These are phyloP conservation scores for Musa troglodytarum DNA, from an alignment of 176 grass and related monocot species.

Conservation along the genomic window DNA sequence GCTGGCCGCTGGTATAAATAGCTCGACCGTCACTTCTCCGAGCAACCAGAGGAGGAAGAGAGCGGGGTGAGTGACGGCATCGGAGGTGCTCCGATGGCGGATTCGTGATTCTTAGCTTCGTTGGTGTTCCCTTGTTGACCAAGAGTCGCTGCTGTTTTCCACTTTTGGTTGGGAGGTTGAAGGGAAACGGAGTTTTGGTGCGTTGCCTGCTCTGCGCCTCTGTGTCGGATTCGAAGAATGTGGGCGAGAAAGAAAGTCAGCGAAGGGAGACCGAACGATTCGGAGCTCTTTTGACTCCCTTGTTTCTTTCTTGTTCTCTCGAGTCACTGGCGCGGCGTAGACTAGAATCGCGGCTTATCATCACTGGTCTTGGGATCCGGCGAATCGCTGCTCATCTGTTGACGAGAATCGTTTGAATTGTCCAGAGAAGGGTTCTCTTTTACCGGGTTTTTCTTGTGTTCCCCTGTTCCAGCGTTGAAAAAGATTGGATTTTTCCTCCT, in stretches of 20 bases:
- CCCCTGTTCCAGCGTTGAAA: background rate
- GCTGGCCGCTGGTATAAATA: background rate
- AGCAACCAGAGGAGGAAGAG: background rate
- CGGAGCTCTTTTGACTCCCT: background rate
- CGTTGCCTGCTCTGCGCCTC: background rate
- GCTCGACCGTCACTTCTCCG: background rate
- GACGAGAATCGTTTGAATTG: background rate
- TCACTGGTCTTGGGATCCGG: background rate
- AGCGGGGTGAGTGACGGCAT: too few relatives aligned
- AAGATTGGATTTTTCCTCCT: background rate
- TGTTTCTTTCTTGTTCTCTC: background rate
- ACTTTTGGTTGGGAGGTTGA: background rate
- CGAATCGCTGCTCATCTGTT: background rate
- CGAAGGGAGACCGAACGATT: background rate
- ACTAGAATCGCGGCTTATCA: background rate
- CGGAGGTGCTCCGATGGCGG: background rate
- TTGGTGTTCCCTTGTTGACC: background rate
- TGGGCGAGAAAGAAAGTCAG: background rate
- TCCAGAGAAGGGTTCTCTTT: background rate
- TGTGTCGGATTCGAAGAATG: background rate
- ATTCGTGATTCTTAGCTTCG: background rate
- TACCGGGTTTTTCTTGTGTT: background rate
- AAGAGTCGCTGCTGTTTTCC: background rate
- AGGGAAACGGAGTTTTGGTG: background rate
- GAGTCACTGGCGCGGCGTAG: background rate